Evolutionary conservation across 352 stramenopile species (phyloP), one percentile per base, ranked within the genome.

Genomic region (Phytopythium delawarense): DNA sequence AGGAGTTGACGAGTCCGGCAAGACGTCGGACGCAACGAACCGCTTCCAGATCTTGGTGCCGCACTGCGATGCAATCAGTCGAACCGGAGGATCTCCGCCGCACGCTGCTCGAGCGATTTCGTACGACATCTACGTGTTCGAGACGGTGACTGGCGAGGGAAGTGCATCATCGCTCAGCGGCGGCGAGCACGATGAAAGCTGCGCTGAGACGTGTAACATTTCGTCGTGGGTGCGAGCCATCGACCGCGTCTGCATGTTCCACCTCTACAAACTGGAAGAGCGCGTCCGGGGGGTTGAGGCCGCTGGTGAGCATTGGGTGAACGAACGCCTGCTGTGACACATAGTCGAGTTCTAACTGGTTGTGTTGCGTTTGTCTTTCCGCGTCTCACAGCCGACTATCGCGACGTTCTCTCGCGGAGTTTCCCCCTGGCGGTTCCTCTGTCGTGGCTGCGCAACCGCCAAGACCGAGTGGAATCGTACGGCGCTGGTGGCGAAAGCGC

Each of bases 351-450:
- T 30, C 60, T 57, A 62, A 46, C n/a, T 54, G 23, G 11, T 60
- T 11, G 25, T 46, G 40, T 46, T 30, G 5, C 45, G 1, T 59
- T 9, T 49, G 1, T 58, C 7, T 48, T 25, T 8, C 18, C 20
- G 4, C 9, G 15, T 20, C 20, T 21, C 12, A n/a, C 32, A 65
- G 67, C 68, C 1, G 65, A 65, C 18, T 92, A 89, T 62, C 70
- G 76, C 13, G 61, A 80, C 12, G 70, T 78, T 2, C 64, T 92
- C 7, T 53, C 58, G 11, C 60, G 45, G 0, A 65, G 75, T 57
- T 85, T 88, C 25, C 82, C 82, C 6, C 66, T 92, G 2, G 76
- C 57, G 20, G 68, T 92, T 16, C 75, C 82, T 3, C 62, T 92
- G 4, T 78, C 57, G 32, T 92, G 82, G 82, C 70, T 89, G 11